Percentiles rank a stretch among this genome's conserved stretches.
These are phyloP conservation scores for Litsea cubeba DNA, from an alignment of 164 flowering plant genomes.

Conservation along the genomic window DNA sequence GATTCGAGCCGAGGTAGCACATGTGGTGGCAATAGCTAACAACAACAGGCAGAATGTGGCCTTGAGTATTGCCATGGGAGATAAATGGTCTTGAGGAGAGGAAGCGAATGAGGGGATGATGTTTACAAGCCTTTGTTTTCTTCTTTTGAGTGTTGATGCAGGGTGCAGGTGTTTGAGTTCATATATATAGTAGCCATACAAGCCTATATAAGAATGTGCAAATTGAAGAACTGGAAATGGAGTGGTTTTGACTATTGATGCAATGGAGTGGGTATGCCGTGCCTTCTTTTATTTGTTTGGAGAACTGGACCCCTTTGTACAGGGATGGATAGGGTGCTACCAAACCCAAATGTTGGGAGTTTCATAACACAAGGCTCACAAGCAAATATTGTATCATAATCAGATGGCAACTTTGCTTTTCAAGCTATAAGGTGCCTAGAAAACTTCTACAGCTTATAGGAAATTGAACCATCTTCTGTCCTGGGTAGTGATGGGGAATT, in stretches of 20 bases:
- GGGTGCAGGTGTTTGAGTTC: not conserved
- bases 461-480: too few species aligned
- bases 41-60: slow-evolving; percentile 14
- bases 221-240: slow-evolving; percentile 14
- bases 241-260: slow-evolving; percentile 33
- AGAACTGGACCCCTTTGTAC: not conserved
- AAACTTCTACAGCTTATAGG: not conserved
- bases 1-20: slow-evolving; percentile 41
- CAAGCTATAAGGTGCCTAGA: not conserved
- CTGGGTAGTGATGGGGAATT: too few species aligned
- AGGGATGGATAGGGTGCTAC: not conserved
- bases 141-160: slow-evolving; percentile 12
- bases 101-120: slow-evolving; percentile 27
- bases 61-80: not conserved
- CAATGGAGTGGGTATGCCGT: slow-evolving; percentile 32
- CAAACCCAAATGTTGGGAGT: not conserved
- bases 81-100: slow-evolving; percentile 48
- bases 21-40: slow-evolving; percentile 23
- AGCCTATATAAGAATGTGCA: not conserved
- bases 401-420: not conserved
- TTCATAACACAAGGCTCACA: too few species aligned
- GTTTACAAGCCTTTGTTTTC: slow-evolving; percentile 22
- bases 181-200: slow-evolving; percentile 15
- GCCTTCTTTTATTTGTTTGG: not conserved
- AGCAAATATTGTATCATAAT: not conserved